These are phyloP conservation scores for Trichocomaceae sp. DNA, from an alignment of 2,329 filamentous ascomycete genomes.

Conservation along the genomic window DNA sequence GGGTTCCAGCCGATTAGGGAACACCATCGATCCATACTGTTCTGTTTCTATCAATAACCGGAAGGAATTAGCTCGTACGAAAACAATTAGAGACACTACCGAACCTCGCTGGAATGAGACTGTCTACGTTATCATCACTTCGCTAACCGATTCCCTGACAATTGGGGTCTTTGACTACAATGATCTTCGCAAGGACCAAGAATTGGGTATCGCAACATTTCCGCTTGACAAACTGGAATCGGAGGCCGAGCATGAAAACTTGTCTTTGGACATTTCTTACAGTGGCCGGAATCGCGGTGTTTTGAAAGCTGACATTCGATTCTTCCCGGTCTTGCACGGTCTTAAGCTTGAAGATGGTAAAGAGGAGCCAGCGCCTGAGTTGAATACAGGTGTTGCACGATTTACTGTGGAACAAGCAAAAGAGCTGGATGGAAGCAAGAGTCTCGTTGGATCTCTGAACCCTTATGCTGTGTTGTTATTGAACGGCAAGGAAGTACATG, in stretches of 20 bases:
- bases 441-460: conserved; percentile 81
- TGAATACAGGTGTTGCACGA: conserved; percentile 86
- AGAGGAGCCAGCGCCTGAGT: conserved; percentile 72
- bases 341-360: conserved; percentile 64
- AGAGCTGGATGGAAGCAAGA: conserved; percentile 87
- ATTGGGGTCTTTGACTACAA: conserved; percentile 88
- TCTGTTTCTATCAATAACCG: conserved; percentile 79
- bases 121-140: conserved; percentile 88
- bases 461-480: conserved; percentile 83
- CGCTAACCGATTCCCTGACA: conserved; percentile 79
- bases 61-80: conserved; percentile 75
- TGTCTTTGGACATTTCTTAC: conserved; percentile 74
- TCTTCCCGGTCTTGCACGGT: conserved; percentile 84
- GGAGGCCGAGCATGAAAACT: conserved; percentile 70
- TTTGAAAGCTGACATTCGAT: conserved; percentile 75
- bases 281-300: conserved; percentile 79
- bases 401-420: conserved; percentile 96
- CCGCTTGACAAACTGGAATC: conserved; percentile 74
- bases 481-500: conserved; percentile 85
- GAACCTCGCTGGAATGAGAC: conserved; percentile 96
- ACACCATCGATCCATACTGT: conserved; percentile 85
- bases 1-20: conserved; percentile 89
- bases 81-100: conserved; percentile 73
- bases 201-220: conserved; percentile 82
- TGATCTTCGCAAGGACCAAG: conserved; percentile 92